Evolutionary conservation across 1,284 basidiomycete species (phyloP).

Genomic region (Anthracocystis walkeri): DNA sequence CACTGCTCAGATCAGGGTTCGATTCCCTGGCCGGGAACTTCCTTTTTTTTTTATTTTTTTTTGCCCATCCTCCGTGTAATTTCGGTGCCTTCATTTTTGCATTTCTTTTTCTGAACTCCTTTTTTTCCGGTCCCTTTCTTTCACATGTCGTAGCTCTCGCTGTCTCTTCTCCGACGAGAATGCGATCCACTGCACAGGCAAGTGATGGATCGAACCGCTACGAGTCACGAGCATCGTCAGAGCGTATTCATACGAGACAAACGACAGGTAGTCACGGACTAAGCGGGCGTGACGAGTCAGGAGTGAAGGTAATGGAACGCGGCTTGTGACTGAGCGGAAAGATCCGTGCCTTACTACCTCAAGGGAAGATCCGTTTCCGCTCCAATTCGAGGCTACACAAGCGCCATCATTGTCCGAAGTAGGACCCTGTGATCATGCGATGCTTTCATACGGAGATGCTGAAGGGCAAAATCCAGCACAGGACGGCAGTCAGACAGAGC

Average conservation of each 20-base stretch:
- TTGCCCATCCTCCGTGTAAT: neutral
- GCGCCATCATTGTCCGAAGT: neutral
- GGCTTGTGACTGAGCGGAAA: neutral
- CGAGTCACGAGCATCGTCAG: no score
- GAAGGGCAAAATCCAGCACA: neutral
- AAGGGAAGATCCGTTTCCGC: slow-evolving; percentile 4
- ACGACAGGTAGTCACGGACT: neutral
- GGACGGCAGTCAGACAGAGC: neutral
- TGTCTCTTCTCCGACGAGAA: neutral
- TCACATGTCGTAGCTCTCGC: neutral
- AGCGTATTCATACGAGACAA: neutral
- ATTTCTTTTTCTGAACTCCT: neutral
- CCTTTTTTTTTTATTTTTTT: slow-evolving; percentile 22
- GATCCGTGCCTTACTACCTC: neutral
- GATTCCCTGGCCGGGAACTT: slow-evolving; percentile 55
- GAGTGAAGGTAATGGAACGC: neutral
- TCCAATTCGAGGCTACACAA: neutral
- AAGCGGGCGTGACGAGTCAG: neutral
- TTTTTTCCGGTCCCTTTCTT: slow-evolving; percentile 5
- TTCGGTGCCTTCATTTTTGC: neutral
- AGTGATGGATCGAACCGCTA: no score
- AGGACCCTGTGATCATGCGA: neutral
- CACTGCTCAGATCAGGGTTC: slow-evolving; percentile 54
- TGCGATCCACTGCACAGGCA: no score
- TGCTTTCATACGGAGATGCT: neutral